Evolutionary conservation across 768 basidiomycete genomes (phyloP).

Genomic region (Daedaleopsis sinensis): DNA sequence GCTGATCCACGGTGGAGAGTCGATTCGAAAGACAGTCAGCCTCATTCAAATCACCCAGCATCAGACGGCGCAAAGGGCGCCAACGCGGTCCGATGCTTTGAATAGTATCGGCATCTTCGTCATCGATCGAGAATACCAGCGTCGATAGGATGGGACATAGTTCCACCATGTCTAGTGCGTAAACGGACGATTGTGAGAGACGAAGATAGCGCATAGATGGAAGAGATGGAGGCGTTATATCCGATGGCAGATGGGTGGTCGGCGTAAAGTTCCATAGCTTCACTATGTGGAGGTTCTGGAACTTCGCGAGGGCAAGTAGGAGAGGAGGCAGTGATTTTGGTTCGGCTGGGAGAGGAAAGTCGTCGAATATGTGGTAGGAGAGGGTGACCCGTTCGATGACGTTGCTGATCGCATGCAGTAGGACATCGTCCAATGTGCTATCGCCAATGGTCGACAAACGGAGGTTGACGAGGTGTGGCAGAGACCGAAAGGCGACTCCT

Average conservation of each 20-base stretch:
- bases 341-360: background rate
- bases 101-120: background rate
- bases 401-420: background rate
- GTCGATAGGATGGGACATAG: background rate
- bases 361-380: conserved; percentile 1
- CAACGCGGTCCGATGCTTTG: background rate
- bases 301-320: background rate
- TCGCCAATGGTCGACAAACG: background rate
- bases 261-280: conserved; percentile 11
- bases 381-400: conserved; percentile 1
- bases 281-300: background rate
- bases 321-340: background rate
- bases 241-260: background rate
- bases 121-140: background rate
- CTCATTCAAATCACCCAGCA: background rate
- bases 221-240: background rate
- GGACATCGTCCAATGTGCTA: background rate
- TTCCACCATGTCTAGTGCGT: conserved; percentile 7
- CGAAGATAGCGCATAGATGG: conserved; percentile 4
- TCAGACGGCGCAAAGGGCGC: conserved; percentile 2
- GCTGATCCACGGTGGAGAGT: background rate
- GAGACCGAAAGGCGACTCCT: background rate
- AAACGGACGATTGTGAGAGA: background rate
- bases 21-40: background rate
- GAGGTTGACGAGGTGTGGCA: background rate